Evolutionary conservation across 176 grass and related monocot genomes (phyloP).

Genomic region (Saccharum spontaneum): DNA sequence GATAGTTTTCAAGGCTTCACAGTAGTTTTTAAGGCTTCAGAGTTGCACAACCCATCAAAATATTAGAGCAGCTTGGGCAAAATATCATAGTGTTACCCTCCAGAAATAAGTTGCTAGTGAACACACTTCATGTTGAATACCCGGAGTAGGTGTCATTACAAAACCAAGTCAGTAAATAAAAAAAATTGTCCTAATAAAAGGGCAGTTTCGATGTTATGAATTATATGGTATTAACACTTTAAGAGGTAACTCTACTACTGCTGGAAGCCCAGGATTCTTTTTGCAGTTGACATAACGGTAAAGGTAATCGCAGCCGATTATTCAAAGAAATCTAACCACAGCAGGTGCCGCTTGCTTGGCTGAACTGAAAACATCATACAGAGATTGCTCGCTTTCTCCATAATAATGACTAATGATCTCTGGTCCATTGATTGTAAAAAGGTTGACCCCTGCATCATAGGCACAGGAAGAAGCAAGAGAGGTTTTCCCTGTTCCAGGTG

Average conservation of each 20-base stretch:
- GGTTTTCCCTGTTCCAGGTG: slow-evolving; percentile 97
- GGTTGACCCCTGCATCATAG: slow-evolving; percentile 49
- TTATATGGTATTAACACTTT: background rate
- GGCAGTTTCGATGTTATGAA: background rate
- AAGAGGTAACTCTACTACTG: background rate
- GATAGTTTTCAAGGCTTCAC: no score
- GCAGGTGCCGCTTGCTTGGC: slow-evolving; percentile 73
- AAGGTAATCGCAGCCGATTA: background rate
- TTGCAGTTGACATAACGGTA: background rate
- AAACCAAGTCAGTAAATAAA: background rate
- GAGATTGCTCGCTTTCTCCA: slow-evolving; percentile 82
- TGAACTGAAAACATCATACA: slow-evolving; percentile 72
- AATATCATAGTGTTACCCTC: background rate
- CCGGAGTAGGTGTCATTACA: background rate
- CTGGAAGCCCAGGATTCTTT: background rate
- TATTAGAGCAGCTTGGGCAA: background rate
- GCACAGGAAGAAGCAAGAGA: slow-evolving; percentile 80
- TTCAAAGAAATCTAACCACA: slow-evolving; percentile 69
- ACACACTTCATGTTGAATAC: background rate
- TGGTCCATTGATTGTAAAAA: slow-evolving; percentile 86
- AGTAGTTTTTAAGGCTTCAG: background rate
- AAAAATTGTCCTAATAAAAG: background rate
- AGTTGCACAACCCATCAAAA: background rate
- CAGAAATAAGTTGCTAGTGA: background rate
- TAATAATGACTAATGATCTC: slow-evolving; percentile 88